These are phyloP conservation scores for Stachybotrys chlorohalonatus DNA, from an alignment of 2,329 filamentous ascomycete genomes.

Conservation along the genomic window DNA sequence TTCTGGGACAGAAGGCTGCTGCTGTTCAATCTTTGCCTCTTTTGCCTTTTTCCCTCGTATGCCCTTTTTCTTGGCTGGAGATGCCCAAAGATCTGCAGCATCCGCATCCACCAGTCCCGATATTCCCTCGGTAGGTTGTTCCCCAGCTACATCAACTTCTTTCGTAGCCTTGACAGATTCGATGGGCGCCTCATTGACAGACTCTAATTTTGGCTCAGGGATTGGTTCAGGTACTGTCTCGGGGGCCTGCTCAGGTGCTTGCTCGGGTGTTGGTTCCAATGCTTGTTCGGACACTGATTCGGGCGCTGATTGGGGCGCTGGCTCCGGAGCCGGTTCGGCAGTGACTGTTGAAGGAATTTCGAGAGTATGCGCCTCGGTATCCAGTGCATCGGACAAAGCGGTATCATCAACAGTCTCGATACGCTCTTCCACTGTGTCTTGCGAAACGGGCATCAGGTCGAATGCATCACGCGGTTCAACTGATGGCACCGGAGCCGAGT, in stretches of 20 bases:
- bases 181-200: background rate
- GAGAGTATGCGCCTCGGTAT: background rate
- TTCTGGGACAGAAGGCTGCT: background rate
- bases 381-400: background rate
- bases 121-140: background rate
- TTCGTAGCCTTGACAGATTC: background rate
- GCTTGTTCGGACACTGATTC: too few species aligned
- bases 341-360: background rate
- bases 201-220: background rate
- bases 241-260: too few species aligned
- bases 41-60: conserved; percentile 8
- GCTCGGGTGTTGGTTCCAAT: too few species aligned
- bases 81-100: conserved; percentile 9
- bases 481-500: background rate
- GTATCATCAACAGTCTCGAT: background rate
- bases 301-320: too few species aligned
- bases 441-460: background rate
- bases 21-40: background rate
- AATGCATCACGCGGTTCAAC: background rate
- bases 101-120: background rate
- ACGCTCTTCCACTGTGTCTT: background rate
- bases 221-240: background rate
- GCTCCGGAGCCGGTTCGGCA: background rate
- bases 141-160: background rate
- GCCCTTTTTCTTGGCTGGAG: conserved; percentile 22